Evolutionary conservation across 306 rosid species (phyloP).

Genomic region (Morella rubra): DNA sequence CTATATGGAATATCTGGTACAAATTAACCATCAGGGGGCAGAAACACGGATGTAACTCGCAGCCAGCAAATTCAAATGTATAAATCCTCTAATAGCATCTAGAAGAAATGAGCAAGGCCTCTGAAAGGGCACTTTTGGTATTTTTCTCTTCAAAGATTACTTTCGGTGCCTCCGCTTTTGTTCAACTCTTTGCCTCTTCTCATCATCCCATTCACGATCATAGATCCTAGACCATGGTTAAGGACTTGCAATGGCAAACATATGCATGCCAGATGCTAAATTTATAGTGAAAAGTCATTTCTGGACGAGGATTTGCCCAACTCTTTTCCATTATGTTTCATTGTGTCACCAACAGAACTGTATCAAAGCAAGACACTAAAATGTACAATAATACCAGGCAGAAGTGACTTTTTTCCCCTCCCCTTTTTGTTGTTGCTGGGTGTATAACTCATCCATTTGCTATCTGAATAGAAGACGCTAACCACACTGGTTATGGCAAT

Average conservation of each 20-base stretch:
- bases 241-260: slow-evolving; percentile 38
- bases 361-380: background rate
- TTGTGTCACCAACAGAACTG: background rate
- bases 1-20: slow-evolving; percentile 29
- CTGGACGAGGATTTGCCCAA: background rate
- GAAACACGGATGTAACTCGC: slow-evolving; percentile 17
- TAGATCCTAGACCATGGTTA: slow-evolving; percentile 61
- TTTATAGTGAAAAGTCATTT: background rate
- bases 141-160: slow-evolving; percentile 27
- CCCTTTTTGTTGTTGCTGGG: too few relatives aligned
- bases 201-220: slow-evolving; percentile 94
- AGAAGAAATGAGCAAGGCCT: slow-evolving; percentile 18
- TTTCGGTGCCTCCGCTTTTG: slow-evolving; percentile 94
- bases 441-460: background rate
- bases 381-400: background rate
- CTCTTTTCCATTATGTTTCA: background rate
- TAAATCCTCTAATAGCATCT: slow-evolving; percentile 16
- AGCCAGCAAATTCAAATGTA: slow-evolving; percentile 18
- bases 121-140: background rate
- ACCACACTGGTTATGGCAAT: background rate
- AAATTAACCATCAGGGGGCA: slow-evolving; percentile 14
- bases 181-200: slow-evolving; percentile 90
- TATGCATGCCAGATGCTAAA: slow-evolving; percentile 13
- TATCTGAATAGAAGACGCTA: background rate
- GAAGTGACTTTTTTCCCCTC: background rate